phyloP scores from a whole-genome alignment of 495 filamentous ascomycete species.

The Annulohypoxylon stygium region DNA sequence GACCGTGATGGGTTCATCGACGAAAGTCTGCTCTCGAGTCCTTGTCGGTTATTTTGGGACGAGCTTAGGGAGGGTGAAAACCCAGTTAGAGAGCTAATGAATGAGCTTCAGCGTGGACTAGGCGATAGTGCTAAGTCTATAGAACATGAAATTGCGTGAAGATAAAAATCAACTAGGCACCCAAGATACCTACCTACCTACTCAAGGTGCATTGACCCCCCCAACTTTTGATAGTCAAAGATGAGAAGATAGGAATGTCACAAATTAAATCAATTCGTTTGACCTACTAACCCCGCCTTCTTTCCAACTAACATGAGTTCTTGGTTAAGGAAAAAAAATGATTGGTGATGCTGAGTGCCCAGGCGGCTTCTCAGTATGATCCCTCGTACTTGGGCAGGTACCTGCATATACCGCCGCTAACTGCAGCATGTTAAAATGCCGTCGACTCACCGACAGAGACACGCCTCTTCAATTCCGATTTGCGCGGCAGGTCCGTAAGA shows the following conservation, averaged over 20 bases:
- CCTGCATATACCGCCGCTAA: not conserved
- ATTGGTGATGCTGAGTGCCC: no score
- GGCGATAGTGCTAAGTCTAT: not conserved
- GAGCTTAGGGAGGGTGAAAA: not conserved
- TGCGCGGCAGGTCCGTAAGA: not conserved
- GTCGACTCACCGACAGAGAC: not conserved
- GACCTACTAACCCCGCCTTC: no score
- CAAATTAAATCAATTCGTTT: no score
- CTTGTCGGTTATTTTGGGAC: not conserved
- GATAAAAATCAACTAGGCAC: no score
- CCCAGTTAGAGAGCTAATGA: not conserved
- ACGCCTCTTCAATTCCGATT: not conserved
- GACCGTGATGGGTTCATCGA: not conserved
- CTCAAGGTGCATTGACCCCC: not conserved
- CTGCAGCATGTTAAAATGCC: not conserved
- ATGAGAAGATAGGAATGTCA: no score
- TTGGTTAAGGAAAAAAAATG: no score
- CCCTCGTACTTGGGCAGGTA: no score
- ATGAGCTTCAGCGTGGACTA: not conserved
- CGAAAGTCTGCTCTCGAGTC: not conserved
- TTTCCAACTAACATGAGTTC: no score
- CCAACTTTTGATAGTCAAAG: no score
- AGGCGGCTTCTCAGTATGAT: no score
- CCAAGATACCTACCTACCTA: not conserved
- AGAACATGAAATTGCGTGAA: no score